Evolutionary conservation across 345 rosid genomes (phyloP).

Genomic region (Eucalyptus paniculata): DNA sequence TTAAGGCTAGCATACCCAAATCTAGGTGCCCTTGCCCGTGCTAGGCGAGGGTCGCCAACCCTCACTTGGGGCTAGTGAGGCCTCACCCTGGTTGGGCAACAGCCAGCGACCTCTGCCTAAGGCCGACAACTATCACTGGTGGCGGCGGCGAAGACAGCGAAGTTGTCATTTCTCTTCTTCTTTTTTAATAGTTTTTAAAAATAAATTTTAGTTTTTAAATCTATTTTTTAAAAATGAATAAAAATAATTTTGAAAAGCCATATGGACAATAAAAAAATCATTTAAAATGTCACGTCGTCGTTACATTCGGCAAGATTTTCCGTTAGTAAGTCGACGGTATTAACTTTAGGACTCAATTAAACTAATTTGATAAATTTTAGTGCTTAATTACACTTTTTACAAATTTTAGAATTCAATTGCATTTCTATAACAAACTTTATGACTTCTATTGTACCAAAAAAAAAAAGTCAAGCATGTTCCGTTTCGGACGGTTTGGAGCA

Average conservation of each 20-base stretch:
- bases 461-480: background rate
- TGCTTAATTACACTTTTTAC: accelerated
- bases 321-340: accelerated
- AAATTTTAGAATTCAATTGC: too few relatives aligned
- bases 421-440: too few relatives aligned
- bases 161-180: too few relatives aligned
- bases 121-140: accelerated
- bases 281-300: too few relatives aligned
- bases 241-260: too few relatives aligned
- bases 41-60: accelerated
- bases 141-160: accelerated
- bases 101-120: accelerated
- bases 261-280: too few relatives aligned
- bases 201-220: too few relatives aligned
- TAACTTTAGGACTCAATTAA: accelerated
- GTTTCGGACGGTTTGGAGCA: background rate
- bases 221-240: too few relatives aligned
- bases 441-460: too few relatives aligned
- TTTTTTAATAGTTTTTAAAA: accelerated
- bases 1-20: accelerated
- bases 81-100: accelerated
- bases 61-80: accelerated
- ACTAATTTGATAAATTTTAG: accelerated
- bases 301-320: too few relatives aligned
- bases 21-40: accelerated